A percentile compares a stretch with the other conserved stretches of the same genome.
phyloP scores from a whole-genome alignment of 2,329 filamentous ascomycete genomes.

The Aspergillus sp. region DNA sequence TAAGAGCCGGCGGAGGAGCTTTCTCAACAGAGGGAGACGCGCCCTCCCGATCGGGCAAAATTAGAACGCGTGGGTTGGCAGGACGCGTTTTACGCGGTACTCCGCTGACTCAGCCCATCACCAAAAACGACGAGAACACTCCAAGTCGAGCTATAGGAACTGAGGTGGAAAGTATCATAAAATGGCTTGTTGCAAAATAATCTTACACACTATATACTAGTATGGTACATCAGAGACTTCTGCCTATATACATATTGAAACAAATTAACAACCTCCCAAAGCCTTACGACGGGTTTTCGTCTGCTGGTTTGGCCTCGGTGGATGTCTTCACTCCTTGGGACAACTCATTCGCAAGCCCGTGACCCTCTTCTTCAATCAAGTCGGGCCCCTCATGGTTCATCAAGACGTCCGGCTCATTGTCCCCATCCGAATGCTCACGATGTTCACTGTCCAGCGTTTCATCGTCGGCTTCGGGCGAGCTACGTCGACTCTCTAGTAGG shows the following conservation, averaged over 20 bases:
- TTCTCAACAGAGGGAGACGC: conserved; percentile 18
- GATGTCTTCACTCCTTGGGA: neutral
- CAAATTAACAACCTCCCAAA: neutral
- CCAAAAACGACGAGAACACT: neutral
- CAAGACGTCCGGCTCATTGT: neutral
- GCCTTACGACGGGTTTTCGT: too few species aligned
- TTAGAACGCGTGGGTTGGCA: conserved; percentile 28
- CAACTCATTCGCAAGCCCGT: neutral
- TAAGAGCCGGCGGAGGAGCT: conserved; percentile 16
- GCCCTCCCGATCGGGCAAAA: conserved; percentile 33
- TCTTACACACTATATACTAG: conserved; percentile 1
- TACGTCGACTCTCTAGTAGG: conserved; percentile 15
- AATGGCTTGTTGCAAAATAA: conserved; percentile 5
- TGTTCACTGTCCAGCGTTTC: conserved; percentile 17
- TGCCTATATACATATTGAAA: conserved; percentile 6
- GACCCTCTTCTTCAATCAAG: neutral
- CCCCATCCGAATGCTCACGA: neutral
- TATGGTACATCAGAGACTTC: conserved; percentile 8
- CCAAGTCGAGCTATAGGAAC: neutral
- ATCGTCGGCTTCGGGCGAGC: conserved; percentile 16
- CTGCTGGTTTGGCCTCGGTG: too few species aligned
- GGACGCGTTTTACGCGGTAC: conserved; percentile 12
- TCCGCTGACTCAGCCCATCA: conserved; percentile 15
- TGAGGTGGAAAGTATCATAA: neutral
- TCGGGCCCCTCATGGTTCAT: neutral